Evolutionary conservation across 164 flowering plant genomes (phyloP), one percentile per base, ranked within the genome.

Genomic region (Nymphaea colorata): DNA sequence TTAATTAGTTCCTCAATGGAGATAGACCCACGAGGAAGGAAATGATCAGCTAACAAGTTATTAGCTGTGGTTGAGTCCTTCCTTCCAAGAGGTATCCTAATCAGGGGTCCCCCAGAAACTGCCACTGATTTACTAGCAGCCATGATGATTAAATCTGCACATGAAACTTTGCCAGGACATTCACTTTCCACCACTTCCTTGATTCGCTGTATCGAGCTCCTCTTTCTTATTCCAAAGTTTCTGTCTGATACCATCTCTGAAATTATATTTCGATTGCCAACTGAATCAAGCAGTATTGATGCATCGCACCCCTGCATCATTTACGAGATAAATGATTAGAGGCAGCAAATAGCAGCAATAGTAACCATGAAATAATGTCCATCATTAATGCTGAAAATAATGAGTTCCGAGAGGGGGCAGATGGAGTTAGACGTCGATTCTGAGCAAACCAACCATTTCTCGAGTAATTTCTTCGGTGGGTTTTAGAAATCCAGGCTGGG

Each of bases 241-340:
- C 69, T 82, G 4, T 62, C 5, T 2, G 86, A 77, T 44, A 41
- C 71, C 71, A 84, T 73, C 71, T 84, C 90, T 0, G 75, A 53
- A 18, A 59, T 57, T 42, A 57, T 42, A 42, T 59, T 67, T 25
- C 36, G 36, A 17, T 6, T 16, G 25, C 69, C 71, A 2, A 15
- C 53, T 1, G 72, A 66, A 70, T 84, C 85, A 42, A 84, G 73
- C 3, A 86, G 80, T 62, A 86, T 81, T 3, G 87, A 84, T 42
- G 82, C 89, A 73, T 84, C 87, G 73, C 90, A 86, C n/a, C 87
- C 87, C 89, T 83, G 79, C 10, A 61, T 51, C 17, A 25, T 25
- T 25, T 25, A 25, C 36, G 36, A 15, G 41, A 8, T 45, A 57
- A 7, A 67, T 5, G 59, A 8, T 3, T 44, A n/a, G 36, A 25